Conservation (phyloP, 2,329 filamentous ascomycete genomes). For the Curvularia hawaiiensis region DNA sequence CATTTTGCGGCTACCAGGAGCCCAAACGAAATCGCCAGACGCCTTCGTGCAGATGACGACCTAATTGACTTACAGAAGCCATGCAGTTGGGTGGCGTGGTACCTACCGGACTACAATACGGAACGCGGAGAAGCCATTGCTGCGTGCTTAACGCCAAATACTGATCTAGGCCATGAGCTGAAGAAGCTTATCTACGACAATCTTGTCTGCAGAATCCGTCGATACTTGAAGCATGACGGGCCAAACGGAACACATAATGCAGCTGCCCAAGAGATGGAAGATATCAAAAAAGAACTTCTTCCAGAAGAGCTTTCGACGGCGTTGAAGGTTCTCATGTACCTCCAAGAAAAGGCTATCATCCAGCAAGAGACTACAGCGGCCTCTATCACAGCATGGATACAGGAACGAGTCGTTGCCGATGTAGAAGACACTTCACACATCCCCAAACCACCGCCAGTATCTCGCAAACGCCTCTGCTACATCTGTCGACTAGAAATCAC, state of each 20-base stretch:
- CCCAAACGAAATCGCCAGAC: constrained; percentile 4
- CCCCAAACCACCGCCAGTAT: constrained; percentile 4
- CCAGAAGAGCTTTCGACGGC: constrained; percentile 12
- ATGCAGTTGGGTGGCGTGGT: constrained; percentile 17
- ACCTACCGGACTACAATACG: constrained; percentile 9
- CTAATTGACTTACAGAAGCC: constrained; percentile 8
- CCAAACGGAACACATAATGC: neutral
- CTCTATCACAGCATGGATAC: neutral
- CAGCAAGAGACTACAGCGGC: constrained; percentile 7
- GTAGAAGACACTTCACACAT: neutral
- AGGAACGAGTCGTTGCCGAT: neutral
- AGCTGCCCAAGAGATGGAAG: neutral
- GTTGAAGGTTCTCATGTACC: constrained; percentile 7
- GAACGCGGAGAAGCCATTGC: constrained; percentile 3
- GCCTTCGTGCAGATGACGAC: constrained; percentile 14
- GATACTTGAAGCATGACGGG: neutral
- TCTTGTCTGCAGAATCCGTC: neutral
- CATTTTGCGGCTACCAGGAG: constrained; percentile 8
- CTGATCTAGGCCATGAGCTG: neutral
- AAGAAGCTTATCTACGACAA: constrained; percentile 8
- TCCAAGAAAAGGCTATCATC: constrained; percentile 10
- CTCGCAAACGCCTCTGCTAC: constrained; percentile 15
- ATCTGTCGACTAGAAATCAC: constrained; percentile 13
- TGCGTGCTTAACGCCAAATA: neutral
- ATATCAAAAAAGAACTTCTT: neutral